Percentiles rank a stretch among this genome's conserved stretches.
phyloP scores from a whole-genome alignment of 306 rosid species.

The Potentilla sterilis region DNA sequence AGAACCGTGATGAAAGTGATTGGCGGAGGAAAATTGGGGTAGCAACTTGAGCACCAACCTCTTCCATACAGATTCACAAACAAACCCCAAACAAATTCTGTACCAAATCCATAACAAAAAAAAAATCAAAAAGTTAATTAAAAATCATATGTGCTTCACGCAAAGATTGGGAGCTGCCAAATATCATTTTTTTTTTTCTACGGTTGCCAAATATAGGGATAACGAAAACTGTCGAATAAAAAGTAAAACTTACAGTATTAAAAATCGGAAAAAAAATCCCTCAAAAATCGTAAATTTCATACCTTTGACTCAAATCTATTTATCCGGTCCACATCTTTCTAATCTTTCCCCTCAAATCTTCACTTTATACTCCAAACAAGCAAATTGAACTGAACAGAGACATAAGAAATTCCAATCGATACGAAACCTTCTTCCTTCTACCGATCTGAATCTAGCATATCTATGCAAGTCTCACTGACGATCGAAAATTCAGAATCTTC shows the following conservation, averaged over 20 bases:
- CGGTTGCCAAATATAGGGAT: no score
- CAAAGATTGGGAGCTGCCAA: slow-evolving; percentile 12
- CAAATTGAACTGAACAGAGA: neutral
- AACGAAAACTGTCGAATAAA: no score
- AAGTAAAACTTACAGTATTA: neutral
- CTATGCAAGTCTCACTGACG: neutral
- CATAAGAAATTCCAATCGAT: neutral
- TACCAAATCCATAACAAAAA: neutral
- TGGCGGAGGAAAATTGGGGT: slow-evolving; percentile 54
- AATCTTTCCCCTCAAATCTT: neutral
- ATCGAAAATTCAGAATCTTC: neutral
- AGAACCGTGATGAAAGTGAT: slow-evolving; percentile 31
- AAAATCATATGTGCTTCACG: neutral
- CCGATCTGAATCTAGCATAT: slow-evolving; percentile 5
- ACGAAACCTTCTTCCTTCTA: neutral
- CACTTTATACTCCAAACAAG: neutral
- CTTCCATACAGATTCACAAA: slow-evolving; percentile 49
- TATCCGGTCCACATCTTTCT: slow-evolving; percentile 6
- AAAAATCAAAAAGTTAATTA: neutral
- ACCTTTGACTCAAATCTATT: slow-evolving; percentile 10
- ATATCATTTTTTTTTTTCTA: neutral
- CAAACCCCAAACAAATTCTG: neutral
- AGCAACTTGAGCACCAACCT: slow-evolving; percentile 53
- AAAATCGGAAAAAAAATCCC: neutral
- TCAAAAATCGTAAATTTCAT: neutral